Evolutionary conservation across 2,329 filamentous ascomycete species (phyloP).

Genomic region (Coniochaeta sp.): DNA sequence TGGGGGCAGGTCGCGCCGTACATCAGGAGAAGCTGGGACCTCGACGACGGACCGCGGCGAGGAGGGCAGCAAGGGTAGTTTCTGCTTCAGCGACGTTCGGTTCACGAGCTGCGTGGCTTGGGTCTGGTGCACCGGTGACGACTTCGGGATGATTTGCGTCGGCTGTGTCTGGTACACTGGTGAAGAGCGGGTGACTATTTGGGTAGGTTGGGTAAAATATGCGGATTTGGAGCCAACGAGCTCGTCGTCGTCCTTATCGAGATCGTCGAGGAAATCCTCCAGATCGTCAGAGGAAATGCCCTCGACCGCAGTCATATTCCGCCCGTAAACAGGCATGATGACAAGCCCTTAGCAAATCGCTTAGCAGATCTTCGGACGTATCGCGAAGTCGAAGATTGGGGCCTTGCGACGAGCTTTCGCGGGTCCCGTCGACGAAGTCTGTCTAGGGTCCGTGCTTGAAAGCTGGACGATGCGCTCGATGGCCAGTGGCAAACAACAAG

Average conservation of each 20-base stretch:
- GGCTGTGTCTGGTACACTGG: constrained; percentile 28
- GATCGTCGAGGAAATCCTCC: constrained; percentile 20
- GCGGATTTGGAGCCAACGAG: constrained; percentile 34
- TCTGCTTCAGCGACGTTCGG: constrained; percentile 25
- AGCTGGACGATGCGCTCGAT: not conserved
- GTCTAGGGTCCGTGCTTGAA: not conserved
- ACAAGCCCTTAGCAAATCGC: too few relatives aligned
- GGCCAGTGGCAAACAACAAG: not conserved
- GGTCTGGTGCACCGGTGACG: not conserved
- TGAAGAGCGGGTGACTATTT: constrained; percentile 21
- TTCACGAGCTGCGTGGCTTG: constrained; percentile 28
- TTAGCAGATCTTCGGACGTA: not conserved
- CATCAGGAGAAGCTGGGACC: constrained; percentile 82
- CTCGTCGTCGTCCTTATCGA: constrained; percentile 22
- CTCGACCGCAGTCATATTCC: not conserved
- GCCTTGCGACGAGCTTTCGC: not conserved
- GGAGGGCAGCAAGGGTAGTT: constrained; percentile 25
- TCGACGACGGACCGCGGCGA: constrained; percentile 53
- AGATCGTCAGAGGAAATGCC: constrained; percentile 6
- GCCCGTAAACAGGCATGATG: not conserved
- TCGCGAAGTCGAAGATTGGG: not conserved
- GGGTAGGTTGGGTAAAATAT: constrained; percentile 38
- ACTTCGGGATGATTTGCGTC: constrained; percentile 20
- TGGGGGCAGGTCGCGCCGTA: constrained; percentile 7
- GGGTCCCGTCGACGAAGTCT: not conserved